Evolutionary conservation across 441 rosid genomes (phyloP).

Genomic region (Macaranga tanarius): DNA sequence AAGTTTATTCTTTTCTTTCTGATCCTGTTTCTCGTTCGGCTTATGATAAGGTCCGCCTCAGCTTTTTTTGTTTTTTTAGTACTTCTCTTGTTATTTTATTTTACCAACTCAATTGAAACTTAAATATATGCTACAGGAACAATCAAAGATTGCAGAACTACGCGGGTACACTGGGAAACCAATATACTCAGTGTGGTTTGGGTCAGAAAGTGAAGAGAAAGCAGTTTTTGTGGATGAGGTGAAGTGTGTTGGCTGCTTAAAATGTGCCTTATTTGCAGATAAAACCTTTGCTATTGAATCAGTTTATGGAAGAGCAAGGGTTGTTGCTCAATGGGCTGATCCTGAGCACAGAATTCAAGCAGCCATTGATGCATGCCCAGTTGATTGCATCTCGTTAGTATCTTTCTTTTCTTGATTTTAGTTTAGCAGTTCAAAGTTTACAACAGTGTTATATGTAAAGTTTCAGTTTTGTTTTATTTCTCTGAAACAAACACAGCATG

Average conservation of each 20-base stretch:
- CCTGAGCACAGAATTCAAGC: conserved; percentile 64
- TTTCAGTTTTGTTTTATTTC: neutral
- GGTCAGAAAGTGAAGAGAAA: conserved; percentile 64
- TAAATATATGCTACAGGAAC: conserved; percentile 44
- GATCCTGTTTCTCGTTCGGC: conserved; percentile 64
- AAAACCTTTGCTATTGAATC: conserved; percentile 84
- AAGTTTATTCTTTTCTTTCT: conserved; percentile 66
- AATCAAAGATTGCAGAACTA: conserved; percentile 64
- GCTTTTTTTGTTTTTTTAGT: neutral
- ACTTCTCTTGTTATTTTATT: neutral
- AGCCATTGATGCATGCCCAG: conserved; percentile 79
- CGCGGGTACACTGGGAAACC: conserved; percentile 80
- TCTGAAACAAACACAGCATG: conserved; percentile 31
- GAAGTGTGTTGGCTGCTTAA: conserved; percentile 88
- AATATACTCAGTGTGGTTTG: conserved; percentile 69
- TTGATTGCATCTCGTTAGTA: conserved; percentile 82
- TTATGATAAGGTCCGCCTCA: conserved; percentile 64
- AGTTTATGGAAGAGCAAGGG: conserved; percentile 77
- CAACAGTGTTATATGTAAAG: neutral
- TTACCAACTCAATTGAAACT: no score
- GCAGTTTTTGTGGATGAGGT: conserved; percentile 94
- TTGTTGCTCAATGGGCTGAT: conserved; percentile 94
- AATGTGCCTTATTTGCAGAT: conserved; percentile 77
- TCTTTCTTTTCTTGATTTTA: neutral
- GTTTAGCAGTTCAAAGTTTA: no score